Evolutionary conservation across 1,139 yeast species (phyloP), one percentile per base, ranked within the genome.

Genomic region (Diutina pseudorugosa): DNA sequence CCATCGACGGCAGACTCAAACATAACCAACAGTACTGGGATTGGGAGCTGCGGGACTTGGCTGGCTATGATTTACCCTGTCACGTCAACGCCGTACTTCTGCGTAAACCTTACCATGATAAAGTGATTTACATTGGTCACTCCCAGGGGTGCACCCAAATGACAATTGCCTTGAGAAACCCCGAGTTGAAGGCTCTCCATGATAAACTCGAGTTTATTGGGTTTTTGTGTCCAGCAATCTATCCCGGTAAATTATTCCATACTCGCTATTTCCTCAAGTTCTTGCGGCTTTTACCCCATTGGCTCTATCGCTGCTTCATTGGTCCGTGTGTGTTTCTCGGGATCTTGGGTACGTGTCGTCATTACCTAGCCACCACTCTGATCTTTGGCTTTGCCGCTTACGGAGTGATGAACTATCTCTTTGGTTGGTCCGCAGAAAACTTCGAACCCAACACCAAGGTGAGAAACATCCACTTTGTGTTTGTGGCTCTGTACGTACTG

Each of bases 71-170:
- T 65, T 66, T 93, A 50, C 85, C 95, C 0, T 75, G 89, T 36
- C 69, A 91, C 66, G 73, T 91, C 18, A 77, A 82, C 42, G 75
- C 77, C 55, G 84, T 91, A 1, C 65, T 80, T 47, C 53, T 59
- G 12, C 70, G 70, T 54, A 65, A 70, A 25, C 73, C 78, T 2
- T 62, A 69, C 41, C 72, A 70, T 50, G 61, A 67, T 6, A 79
- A 83, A 60, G 62, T 90, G 16, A 73, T 84, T 0, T 66, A 91
- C 30, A 75, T 84, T 11, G 91, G 91, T 0, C 98, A 93, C 62
- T 88, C 95, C 23, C 98, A 93, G 66, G 98, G 98, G 1, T 89
- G 97, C 2, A 80, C 96, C 0, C 96, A 91, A 65, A 75, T 85
- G 1, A 85, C 89, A 55, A 68, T 87, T 49, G 76, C 80, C 64